These are phyloP conservation scores for Daldinia grandis DNA, from an alignment of 495 filamentous ascomycete genomes.

Conservation along the genomic window DNA sequence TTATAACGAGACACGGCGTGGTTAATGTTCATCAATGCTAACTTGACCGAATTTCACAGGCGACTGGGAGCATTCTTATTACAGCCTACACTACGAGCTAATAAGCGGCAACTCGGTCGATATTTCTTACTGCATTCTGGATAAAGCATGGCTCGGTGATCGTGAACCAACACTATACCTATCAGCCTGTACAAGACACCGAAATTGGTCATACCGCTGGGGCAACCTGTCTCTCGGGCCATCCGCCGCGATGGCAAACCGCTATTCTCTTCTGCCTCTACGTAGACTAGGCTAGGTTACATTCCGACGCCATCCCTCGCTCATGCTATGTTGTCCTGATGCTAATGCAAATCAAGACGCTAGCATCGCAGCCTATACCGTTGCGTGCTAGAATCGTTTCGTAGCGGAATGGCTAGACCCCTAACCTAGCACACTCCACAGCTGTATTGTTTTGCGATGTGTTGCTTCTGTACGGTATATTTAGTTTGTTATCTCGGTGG, in stretches of 20 bases:
- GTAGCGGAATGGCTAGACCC: not conserved
- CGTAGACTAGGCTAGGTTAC: not conserved
- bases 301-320: not conserved
- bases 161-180: constrained; percentile 22
- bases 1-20: not conserved
- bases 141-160: not conserved
- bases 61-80: not conserved
- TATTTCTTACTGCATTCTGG: not conserved
- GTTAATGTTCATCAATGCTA: not conserved
- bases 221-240: constrained; percentile 11
- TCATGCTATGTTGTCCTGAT: not conserved
- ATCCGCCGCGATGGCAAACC: constrained; percentile 17
- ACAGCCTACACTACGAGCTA: not conserved
- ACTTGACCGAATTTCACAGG: not conserved
- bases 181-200: constrained; percentile 21
- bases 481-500: not conserved
- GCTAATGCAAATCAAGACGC: not conserved
- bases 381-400: not conserved
- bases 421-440: not conserved
- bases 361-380: not conserved
- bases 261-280: not conserved
- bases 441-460: not conserved
- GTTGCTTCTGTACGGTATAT: not conserved
- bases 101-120: not conserved
- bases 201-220: constrained; percentile 15